phyloP scores from a whole-genome alignment of 257 asterid species.

The Misopates orontium region DNA sequence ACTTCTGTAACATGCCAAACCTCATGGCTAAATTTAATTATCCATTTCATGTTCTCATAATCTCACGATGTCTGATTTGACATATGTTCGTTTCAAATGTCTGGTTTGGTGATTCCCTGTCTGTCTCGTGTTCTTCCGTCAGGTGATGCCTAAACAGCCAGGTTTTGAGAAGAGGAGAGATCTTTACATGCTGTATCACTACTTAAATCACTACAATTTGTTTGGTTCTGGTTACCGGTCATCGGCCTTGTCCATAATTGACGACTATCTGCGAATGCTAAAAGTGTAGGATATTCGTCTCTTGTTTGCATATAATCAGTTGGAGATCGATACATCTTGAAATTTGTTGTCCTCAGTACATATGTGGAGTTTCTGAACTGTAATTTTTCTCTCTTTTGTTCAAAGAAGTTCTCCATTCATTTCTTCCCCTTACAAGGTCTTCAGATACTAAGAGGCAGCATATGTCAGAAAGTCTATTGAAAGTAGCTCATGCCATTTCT shows the following conservation, averaged over 20 bases:
- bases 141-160: constrained; percentile 86
- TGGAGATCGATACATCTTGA: constrained; percentile 6
- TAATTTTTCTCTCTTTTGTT: background rate
- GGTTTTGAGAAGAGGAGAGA: constrained; percentile 80
- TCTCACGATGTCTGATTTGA: too few species aligned
- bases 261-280: constrained; percentile 65
- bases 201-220: constrained; percentile 88
- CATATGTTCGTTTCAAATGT: too few species aligned
- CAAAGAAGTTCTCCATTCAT: background rate
- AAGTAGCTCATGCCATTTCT: background rate
- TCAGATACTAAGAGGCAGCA: background rate
- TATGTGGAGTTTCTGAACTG: background rate
- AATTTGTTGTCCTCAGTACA: background rate
- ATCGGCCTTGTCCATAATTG: constrained; percentile 79
- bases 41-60: background rate
- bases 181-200: constrained; percentile 81
- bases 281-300: constrained; percentile 17
- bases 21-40: too few species aligned
- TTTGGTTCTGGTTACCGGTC: constrained; percentile 92
- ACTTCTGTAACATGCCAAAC: too few species aligned
- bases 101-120: background rate
- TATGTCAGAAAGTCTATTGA: background rate
- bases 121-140: constrained; percentile 12
- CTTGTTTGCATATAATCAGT: constrained; percentile 3
- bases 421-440: background rate